Base-by-base conservation (phyloP, 352 stramenopile species). In the Blastocystis sp. region DNA sequence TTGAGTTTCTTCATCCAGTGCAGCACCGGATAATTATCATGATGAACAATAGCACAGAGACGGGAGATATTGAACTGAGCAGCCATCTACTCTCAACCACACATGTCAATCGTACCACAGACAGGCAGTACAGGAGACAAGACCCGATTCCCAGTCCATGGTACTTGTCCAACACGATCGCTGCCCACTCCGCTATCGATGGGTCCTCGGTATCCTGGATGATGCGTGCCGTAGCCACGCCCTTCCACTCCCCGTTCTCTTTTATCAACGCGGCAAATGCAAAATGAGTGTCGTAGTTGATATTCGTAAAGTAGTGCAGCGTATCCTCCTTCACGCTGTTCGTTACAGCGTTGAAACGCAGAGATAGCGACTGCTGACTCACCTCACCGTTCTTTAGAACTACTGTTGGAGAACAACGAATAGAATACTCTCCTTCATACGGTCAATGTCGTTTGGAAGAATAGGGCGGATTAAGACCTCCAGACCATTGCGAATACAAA, bases 1-100 rank as follows among this genome's bases (percentile, higher is more conserved):
- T 64, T 79, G 41, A 76, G 18, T 18, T 88, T 88, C 77, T 88
- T 88, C 77, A 88, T 88, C 77, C 77, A 88, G 63, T 88, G 77
- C 0, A 88, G 41, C 34, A 88, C 77, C 0, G 77, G 77, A 29
- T 79, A 76, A 47, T 88, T 88, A 8, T 88, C 77, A 43, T 59
- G 18, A 43, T 88, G 77, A 26, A 88, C 66, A 18, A 88, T 64
- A 6, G 77, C 77, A 11, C 43, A 50, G 15, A 88, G 63, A 18
- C 29, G 53, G 9, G 3, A n/a, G 26, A 77, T 55, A 77, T 64
- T 34, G 63, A 88, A 88, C 13, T 88, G 66, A 47, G 41, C 41
- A 4, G 62, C 62, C 66, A 88, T 79, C 62, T 88, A 15, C 45
- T 47, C 34, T 76, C 18, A 73, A 18, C 39, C 11, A 5, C 5